Base-by-base conservation (phyloP, 805 yeast genomes). In the Saccharomycopsis vini region DNA sequence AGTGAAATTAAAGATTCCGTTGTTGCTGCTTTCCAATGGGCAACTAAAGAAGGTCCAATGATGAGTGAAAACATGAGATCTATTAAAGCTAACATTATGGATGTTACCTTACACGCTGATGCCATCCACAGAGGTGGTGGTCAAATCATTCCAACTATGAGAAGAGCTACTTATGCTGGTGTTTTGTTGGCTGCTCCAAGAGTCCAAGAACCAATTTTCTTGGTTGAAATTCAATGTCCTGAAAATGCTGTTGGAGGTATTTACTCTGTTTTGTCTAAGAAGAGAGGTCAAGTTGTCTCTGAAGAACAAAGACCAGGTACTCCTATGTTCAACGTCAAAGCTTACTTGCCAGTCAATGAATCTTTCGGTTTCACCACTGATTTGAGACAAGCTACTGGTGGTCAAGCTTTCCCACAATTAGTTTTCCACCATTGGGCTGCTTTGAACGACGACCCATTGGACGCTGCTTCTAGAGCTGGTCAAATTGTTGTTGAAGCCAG, bases 41-140 rank as follows among this genome's bases (percentile, higher is more conserved):
- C 97, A 73, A 78, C 97, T 66, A 89, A 85, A 79, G 97, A 92
- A 74, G 98, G 98, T 79, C 98, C 98, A 69, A 74, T 90, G 69
- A 77, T 92, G 66, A 95, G 95, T 77, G 97, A 92, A 80, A 75
- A 73, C 71, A 73, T 88, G 76, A 88, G 98, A 80, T 85, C 95
- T 63, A 78, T 88, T 64, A 88, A 97, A 77, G 75, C 87, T 72
- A 90, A 90, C 95, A 84, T 90, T 66, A 79, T 90, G 76, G 98
- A 90, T 81, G 98, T 90, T 66, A 89, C 96, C 60, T 79, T 90
- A 72, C 98, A 90, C 75, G 95, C 97, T 68, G 98, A 90, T 85
- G 96, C 98, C 73, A 90, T 90, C 75, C 98, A 90, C 85, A 89
- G 98, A 85, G 97, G 97, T 81, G 96, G 95, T 77, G 98, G 97